Evolutionary conservation across 116 monocot genomes (phyloP), one percentile per base, ranked within the genome.

Genomic region (Dioscorea cayenensis): DNA sequence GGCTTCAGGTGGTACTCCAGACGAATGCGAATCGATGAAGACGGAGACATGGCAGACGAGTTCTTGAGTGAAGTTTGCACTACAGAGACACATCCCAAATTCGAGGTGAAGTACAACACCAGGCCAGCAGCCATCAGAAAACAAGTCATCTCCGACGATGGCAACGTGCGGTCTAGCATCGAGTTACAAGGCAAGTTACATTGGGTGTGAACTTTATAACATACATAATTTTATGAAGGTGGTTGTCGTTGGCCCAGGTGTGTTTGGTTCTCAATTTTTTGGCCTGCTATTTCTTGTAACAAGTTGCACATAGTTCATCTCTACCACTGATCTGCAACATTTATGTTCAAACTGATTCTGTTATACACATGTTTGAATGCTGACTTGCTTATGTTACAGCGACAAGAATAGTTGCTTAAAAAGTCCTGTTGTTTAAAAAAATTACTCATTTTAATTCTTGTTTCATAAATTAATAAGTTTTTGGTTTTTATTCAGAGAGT

Each of bases 41-140:
- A 95, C 59, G 95, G 95, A 2, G 95, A 95, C 74, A 87, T 95
- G 7, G 95, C 95, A 2, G 89, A 95, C 38, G 95, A 95, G 74
- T 95, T 95, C 80, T 69, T 95, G 20, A 78, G 78, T 12, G 95
- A 95, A 66, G 51, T 88, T 32, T 17, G 38, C 1, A 66, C 76
- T 5, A 63, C 9, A 5, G 51, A 16, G 10, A 9, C 51, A 12
- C 0, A 20, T 6, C 82, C 82, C 11, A 81, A 69, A 11, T 84
- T 91, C 50, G 77, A 81, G 63, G 77, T 83, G 19, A 86, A 86
- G 72, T 78, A 81, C 58, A 77, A 65, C 11, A 89, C 91, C 25
- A 71, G 66, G 21, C 85, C 80, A 1, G 87, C 83, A 13, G 77
- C 83, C 25, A 64, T 85, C 21, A 81, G 83, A 64, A 81, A 81